Evolutionary conservation across 2,329 filamentous ascomycete genomes (phyloP).

Genomic region (Scedosporium boydii): DNA sequence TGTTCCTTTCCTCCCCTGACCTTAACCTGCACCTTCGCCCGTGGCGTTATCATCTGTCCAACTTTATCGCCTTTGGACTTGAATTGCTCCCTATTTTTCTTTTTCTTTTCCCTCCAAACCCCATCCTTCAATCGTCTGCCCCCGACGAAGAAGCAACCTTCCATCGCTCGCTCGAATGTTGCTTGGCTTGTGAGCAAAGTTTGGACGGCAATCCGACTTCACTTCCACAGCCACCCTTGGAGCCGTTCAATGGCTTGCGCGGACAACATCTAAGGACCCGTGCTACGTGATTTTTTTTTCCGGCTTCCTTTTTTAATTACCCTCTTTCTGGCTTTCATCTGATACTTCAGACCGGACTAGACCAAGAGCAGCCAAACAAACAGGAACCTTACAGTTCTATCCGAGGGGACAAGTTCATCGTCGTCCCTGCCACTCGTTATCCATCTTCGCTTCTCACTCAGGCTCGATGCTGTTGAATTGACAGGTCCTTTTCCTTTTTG

Average conservation of each 20-base stretch:
- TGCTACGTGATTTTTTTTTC: not conserved
- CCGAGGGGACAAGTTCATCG: not conserved
- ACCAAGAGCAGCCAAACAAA: not conserved
- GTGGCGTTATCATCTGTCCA: slow-evolving; percentile 1
- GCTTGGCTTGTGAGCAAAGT: not conserved
- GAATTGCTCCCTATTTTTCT: not conserved
- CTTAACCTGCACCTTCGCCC: not conserved
- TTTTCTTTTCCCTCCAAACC: not conserved
- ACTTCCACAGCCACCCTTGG: not conserved
- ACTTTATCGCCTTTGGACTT: not conserved
- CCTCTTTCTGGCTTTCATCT: not conserved
- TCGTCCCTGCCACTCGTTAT: slow-evolving; percentile 7
- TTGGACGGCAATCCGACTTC: not conserved
- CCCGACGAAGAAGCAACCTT: not conserved
- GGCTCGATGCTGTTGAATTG: not conserved
- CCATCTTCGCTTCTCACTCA: not conserved
- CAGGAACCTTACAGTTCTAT: not conserved
- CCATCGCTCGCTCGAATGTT: not conserved
- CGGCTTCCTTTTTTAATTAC: not conserved
- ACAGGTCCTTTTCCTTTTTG: not conserved
- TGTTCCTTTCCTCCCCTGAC: not conserved
- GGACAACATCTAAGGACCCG: not conserved
- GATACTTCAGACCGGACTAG: not conserved
- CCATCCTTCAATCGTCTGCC: not conserved
- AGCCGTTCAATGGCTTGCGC: slow-evolving; percentile 2